A percentile compares a stretch with the other conserved stretches of the same genome.
These are phyloP conservation scores for Babesia sp. DNA, from an alignment of 169 alveolate genomes.

Conservation along the genomic window DNA sequence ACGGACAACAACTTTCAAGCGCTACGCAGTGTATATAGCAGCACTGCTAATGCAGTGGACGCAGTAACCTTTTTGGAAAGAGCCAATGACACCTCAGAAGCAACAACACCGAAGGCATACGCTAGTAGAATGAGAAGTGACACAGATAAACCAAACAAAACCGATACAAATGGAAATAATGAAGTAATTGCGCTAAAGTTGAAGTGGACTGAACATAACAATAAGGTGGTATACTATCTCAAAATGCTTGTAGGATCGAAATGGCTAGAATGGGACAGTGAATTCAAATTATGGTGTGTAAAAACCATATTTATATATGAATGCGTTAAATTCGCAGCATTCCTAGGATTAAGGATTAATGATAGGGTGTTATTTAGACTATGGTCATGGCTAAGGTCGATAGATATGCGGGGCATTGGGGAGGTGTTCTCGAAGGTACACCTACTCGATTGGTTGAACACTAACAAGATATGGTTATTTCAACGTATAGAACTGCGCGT, in stretches of 20 bases:
- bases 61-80: no score
- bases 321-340: slow-evolving; percentile 32
- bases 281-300: slow-evolving; percentile 44
- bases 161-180: not conserved
- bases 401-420: slow-evolving; percentile 25
- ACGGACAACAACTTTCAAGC: not conserved
- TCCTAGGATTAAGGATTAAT: slow-evolving; percentile 40
- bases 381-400: slow-evolving; percentile 48
- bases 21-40: not conserved
- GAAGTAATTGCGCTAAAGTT: not conserved
- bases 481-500: slow-evolving; percentile 32
- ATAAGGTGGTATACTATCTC: slow-evolving; percentile 44
- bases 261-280: slow-evolving; percentile 49
- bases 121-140: not conserved
- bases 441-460: slow-evolving; percentile 42
- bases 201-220: slow-evolving; percentile 56
- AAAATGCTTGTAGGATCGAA: slow-evolving; percentile 44
- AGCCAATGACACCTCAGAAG: no score
- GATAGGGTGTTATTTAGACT: slow-evolving; percentile 26
- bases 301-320: slow-evolving; percentile 31
- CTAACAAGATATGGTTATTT: slow-evolving; percentile 42
- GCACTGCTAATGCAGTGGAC: not conserved
- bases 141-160: not conserved
- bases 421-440: slow-evolving; percentile 29
- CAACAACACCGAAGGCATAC: not conserved